Conservation (phyloP, 345 rosid species). For the Salix arbutifolia region DNA sequence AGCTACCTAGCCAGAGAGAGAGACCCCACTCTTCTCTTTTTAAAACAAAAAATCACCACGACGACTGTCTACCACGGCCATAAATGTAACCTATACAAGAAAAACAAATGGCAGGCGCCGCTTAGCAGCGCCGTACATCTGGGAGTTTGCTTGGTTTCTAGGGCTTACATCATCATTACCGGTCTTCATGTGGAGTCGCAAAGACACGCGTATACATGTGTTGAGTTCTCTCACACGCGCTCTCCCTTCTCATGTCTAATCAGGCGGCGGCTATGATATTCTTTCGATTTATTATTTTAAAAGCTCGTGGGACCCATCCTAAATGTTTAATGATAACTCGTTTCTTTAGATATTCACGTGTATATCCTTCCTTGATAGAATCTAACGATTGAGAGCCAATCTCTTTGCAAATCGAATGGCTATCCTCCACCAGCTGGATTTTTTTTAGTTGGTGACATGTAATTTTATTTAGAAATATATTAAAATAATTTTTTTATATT, state of each 20-base stretch:
- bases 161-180: conserved; percentile 21
- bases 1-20: neutral
- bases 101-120: conserved; percentile 18
- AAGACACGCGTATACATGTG: neutral
- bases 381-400: neutral
- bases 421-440: too few relatives aligned
- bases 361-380: neutral
- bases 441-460: too few relatives aligned
- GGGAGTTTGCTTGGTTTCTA: neutral
- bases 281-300: neutral
- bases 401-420: too few relatives aligned
- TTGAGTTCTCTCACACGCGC: neutral
- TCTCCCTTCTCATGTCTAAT: conserved; percentile 8
- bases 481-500: too few relatives aligned
- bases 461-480: too few relatives aligned
- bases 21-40: neutral
- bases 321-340: neutral
- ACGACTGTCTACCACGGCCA: neutral
- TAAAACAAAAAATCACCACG: too few relatives aligned
- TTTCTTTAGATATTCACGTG: conserved; percentile 4
- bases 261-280: conserved; percentile 22
- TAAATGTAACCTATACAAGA: neutral
- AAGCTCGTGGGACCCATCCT: neutral
- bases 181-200: neutral
- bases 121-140: conserved; percentile 10